Evolutionary conservation across 306 rosid genomes (phyloP).

Genomic region (Castanea crenata): DNA sequence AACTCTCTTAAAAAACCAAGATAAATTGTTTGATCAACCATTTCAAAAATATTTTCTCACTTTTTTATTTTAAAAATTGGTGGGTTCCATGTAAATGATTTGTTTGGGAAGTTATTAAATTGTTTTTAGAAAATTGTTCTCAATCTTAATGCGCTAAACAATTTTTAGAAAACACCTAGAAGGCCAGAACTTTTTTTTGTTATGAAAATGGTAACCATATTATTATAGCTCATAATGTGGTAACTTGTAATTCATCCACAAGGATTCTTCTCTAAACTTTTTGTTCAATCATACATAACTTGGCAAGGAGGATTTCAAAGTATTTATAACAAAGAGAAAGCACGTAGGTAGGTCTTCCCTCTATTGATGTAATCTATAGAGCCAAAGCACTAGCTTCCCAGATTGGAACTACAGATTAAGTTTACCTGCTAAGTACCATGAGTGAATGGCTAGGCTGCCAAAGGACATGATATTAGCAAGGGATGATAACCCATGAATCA

Average conservation of each 20-base stretch:
- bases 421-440: constrained; percentile 97
- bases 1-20: too few relatives aligned
- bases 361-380: not conserved
- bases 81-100: too few relatives aligned
- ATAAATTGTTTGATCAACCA: too few relatives aligned
- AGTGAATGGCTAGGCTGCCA: constrained; percentile 93
- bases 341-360: constrained; percentile 1
- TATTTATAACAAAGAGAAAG: constrained; percentile 3
- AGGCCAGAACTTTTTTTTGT: not conserved
- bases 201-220: not conserved
- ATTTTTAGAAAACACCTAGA: too few relatives aligned
- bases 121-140: too few relatives aligned
- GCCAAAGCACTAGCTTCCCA: constrained; percentile 25
- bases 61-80: too few relatives aligned
- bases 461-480: constrained; percentile 92
- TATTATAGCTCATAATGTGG: not conserved
- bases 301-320: constrained; percentile 14
- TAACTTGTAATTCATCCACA: not conserved
- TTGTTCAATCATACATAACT: constrained; percentile 14
- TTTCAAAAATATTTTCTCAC: too few relatives aligned
- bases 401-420: constrained; percentile 50
- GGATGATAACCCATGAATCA: constrained; percentile 97
- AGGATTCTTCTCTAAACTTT: not conserved
- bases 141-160: too few relatives aligned
- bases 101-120: too few relatives aligned